A percentile compares a stretch with the other conserved stretches of the same genome.
Conservation (phyloP, 2,329 filamentous ascomycete genomes). For the Teratosphaeria gauchensis region DNA sequence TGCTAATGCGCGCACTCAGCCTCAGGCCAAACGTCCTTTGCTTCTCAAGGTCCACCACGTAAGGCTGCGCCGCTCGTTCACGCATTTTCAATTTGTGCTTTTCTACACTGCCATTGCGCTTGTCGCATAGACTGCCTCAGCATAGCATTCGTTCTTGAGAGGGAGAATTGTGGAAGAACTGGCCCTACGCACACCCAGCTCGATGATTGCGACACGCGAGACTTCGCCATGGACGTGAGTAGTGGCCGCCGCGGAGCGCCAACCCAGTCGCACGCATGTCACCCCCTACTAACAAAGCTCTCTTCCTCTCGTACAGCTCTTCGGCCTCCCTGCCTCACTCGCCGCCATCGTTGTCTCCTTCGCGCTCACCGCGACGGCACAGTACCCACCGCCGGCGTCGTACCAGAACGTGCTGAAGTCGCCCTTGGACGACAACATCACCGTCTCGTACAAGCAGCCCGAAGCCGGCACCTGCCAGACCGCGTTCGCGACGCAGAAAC, state of each 20-base stretch:
- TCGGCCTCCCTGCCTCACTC: constrained; percentile 15
- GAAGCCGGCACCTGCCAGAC: constrained; percentile 54
- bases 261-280: neutral
- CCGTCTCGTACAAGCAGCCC: constrained; percentile 57
- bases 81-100: too few relatives aligned
- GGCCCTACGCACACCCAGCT: neutral
- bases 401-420: constrained; percentile 49
- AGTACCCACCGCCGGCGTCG: constrained; percentile 29
- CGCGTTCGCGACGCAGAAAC: constrained; percentile 54
- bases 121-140: neutral
- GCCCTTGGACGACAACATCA: constrained; percentile 53
- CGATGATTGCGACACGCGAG: neutral
- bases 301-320: neutral
- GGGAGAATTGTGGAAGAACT: neutral
- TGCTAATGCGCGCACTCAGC: neutral
- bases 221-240: neutral
- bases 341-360: constrained; percentile 13
- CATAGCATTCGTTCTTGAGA: neutral
- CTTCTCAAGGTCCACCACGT: too few relatives aligned
- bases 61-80: too few relatives aligned
- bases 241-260: neutral
- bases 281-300: constrained; percentile 1
- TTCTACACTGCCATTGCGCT: neutral
- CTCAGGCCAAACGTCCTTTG: too few relatives aligned
- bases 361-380: constrained; percentile 19